Evolutionary conservation across 2,329 filamentous ascomycete species (phyloP).

Genomic region (Pezicula rhizophila): DNA sequence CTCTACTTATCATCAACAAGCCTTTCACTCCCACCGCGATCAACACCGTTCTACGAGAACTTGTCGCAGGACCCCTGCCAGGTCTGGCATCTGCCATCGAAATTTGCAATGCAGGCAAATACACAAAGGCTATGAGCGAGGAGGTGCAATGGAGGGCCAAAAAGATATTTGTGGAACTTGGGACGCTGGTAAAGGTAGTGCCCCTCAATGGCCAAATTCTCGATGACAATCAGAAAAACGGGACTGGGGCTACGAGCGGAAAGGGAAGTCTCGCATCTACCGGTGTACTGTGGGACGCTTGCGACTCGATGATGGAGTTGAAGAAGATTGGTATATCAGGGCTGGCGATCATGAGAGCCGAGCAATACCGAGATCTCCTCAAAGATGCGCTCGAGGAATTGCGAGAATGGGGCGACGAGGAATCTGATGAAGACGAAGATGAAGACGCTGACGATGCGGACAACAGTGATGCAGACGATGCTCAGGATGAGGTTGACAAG

Average conservation of each 20-base stretch:
- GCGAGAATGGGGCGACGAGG: conserved; percentile 79
- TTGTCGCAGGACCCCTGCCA: conserved; percentile 68
- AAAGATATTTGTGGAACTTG: conserved; percentile 57
- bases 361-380: conserved; percentile 68
- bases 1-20: conserved; percentile 77
- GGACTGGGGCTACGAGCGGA: conserved; percentile 28
- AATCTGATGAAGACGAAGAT: conserved; percentile 52
- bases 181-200: conserved; percentile 53
- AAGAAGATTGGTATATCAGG: conserved; percentile 63
- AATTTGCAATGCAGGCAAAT: conserved; percentile 53
- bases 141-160: conserved; percentile 58
- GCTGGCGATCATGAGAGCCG: conserved; percentile 63
- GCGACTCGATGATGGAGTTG: conserved; percentile 64
- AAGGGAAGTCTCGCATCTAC: conserved; percentile 59
- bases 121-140: conserved; percentile 55
- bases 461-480: conserved; percentile 29
- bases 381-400: conserved; percentile 81
- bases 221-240: conserved; percentile 40
- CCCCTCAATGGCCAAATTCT: conserved; percentile 50
- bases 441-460: conserved; percentile 46
- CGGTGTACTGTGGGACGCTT: conserved; percentile 77
- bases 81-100: conserved; percentile 67
- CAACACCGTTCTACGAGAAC: conserved; percentile 60
- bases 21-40: conserved; percentile 81
- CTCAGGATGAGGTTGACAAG: conserved; percentile 59